These are phyloP conservation scores for Plasmodium relictum DNA, from an alignment of 169 alveolate species.

Conservation along the genomic window DNA sequence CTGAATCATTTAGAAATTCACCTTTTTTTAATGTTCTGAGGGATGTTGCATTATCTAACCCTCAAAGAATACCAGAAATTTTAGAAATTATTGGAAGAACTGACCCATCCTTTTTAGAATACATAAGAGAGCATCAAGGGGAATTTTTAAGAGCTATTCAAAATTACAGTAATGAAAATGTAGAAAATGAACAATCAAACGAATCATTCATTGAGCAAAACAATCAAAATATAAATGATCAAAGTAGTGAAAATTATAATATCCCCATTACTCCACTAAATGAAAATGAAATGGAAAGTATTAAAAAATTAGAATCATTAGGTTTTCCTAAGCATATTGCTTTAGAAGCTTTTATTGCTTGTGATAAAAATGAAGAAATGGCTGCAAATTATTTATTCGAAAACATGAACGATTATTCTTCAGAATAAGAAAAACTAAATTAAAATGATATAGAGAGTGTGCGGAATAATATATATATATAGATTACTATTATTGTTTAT, in stretches of 20 bases:
- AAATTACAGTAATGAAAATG: slow-evolving; percentile 67
- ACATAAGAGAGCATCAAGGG: slow-evolving; percentile 89
- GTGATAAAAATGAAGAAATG: slow-evolving; percentile 96
- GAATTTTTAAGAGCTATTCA: slow-evolving; percentile 86
- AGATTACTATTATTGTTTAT: neutral
- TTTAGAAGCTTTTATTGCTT: slow-evolving; percentile 96
- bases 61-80: slow-evolving; percentile 90
- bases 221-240: slow-evolving; percentile 20
- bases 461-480: slow-evolving; percentile 18
- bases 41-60: slow-evolving; percentile 91
- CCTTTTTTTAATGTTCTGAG: slow-evolving; percentile 90
- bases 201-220: neutral
- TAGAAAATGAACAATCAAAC: slow-evolving; percentile 30
- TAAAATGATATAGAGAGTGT: neutral
- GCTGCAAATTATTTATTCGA: slow-evolving; percentile 93
- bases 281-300: slow-evolving; percentile 91
- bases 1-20: slow-evolving; percentile 80
- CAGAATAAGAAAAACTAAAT: slow-evolving; percentile 37
- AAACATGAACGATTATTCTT: slow-evolving; percentile 84
- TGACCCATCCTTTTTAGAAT: slow-evolving; percentile 90
- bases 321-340: slow-evolving; percentile 96
- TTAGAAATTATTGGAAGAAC: slow-evolving; percentile 89
- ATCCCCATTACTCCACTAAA: slow-evolving; percentile 86
- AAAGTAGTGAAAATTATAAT: slow-evolving; percentile 34
- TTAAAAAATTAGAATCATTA: slow-evolving; percentile 88